These are phyloP conservation scores for Penicillium subrubescens DNA, from an alignment of 495 filamentous ascomycete species.

Conservation along the genomic window DNA sequence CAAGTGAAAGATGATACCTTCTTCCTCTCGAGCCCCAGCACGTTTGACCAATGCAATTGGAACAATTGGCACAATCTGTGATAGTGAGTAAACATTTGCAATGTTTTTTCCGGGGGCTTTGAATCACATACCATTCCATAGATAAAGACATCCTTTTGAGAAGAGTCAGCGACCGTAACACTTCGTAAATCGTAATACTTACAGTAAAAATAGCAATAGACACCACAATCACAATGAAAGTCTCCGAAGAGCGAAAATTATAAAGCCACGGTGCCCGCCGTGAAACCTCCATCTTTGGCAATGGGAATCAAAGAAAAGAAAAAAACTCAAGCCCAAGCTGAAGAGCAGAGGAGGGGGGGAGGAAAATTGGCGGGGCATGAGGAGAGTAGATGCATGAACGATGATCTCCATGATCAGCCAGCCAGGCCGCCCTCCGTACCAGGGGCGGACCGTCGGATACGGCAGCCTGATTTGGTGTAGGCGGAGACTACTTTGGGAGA, in stretches of 20 bases:
- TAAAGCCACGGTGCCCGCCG: slow-evolving; percentile 25
- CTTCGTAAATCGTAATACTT: slow-evolving; percentile 4
- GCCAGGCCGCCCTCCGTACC: neutral
- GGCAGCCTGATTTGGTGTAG: neutral
- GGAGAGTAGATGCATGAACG: slow-evolving; percentile 2
- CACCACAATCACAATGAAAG: slow-evolving; percentile 52
- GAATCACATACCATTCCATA: slow-evolving; percentile 61
- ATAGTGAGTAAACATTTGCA: neutral
- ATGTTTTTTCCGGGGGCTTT: neutral
- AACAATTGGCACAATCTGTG: slow-evolving; percentile 72
- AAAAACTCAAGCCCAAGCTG: neutral
- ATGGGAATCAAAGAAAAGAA: neutral
- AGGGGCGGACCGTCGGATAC: neutral
- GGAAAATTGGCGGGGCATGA: neutral
- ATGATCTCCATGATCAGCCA: slow-evolving; percentile 6
- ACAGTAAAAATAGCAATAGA: slow-evolving; percentile 57
- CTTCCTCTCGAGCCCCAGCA: slow-evolving; percentile 55
- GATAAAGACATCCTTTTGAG: slow-evolving; percentile 66
- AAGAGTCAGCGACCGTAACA: slow-evolving; percentile 10
- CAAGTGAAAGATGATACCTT: slow-evolving; percentile 37
- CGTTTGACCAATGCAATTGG: slow-evolving; percentile 68
- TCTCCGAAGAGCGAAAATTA: slow-evolving; percentile 37
- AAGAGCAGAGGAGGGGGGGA: neutral
- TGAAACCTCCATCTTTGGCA: neutral
- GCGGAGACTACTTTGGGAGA: neutral